A percentile compares a stretch with the other conserved stretches of the same genome.
These are phyloP conservation scores for Bombardia bombarda DNA, from an alignment of 495 filamentous ascomycete species.

Conservation along the genomic window DNA sequence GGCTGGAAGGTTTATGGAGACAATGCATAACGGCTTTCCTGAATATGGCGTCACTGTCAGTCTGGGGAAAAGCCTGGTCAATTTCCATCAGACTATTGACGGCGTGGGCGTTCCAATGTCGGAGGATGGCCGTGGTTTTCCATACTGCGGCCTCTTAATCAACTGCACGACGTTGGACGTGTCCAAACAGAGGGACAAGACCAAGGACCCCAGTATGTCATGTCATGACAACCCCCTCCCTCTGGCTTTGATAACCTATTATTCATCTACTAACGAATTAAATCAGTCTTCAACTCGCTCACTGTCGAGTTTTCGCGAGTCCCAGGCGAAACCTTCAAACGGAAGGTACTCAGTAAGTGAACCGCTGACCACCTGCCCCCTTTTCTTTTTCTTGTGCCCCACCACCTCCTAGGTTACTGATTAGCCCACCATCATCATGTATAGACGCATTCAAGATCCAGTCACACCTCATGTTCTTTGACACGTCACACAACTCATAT, in stretches of 20 bases:
- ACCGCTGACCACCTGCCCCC: too few relatives aligned
- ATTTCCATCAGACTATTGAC: slow-evolving; percentile 60
- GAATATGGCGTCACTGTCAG: slow-evolving; percentile 77
- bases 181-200: slow-evolving; percentile 19
- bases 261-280: too few relatives aligned
- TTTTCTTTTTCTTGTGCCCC: slow-evolving; percentile 4
- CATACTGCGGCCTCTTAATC: slow-evolving; percentile 80
- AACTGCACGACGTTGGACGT: slow-evolving; percentile 72
- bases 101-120: slow-evolving; percentile 39
- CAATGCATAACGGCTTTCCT: slow-evolving; percentile 71
- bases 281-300: slow-evolving; percentile 58
- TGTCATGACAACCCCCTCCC: neutral
- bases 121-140: slow-evolving; percentile 48
- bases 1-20: slow-evolving; percentile 61
- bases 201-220: slow-evolving; percentile 18
- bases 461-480: slow-evolving; percentile 81
- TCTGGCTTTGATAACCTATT: too few relatives aligned
- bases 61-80: slow-evolving; percentile 70
- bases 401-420: slow-evolving; percentile 28
- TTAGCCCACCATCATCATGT: slow-evolving; percentile 17
- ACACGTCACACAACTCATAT: slow-evolving; percentile 69
- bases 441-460: slow-evolving; percentile 73
- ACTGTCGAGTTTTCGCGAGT: slow-evolving; percentile 64
- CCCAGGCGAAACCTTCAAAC: slow-evolving; percentile 67
- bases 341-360: slow-evolving; percentile 62